Conservation (phyloP, 805 yeast species). For the Schizosaccharomyces lindneri region DNA sequence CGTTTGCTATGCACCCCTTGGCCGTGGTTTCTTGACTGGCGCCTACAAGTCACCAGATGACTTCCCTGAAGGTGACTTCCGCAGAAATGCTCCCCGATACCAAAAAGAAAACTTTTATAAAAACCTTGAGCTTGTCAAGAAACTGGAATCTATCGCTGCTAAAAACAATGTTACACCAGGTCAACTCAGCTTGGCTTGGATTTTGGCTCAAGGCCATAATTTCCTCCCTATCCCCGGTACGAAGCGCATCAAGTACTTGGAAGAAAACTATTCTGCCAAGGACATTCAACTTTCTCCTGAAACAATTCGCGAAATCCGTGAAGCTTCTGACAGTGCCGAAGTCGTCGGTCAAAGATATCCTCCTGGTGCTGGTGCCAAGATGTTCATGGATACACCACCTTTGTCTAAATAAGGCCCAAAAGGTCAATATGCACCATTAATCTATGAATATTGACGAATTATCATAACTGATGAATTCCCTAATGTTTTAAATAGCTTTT, state of each 20-base stretch:
- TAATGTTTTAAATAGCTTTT: no score
- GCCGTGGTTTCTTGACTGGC: slow-evolving; percentile 59
- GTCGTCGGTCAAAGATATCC: slow-evolving; percentile 6
- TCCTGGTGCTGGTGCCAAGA: neutral
- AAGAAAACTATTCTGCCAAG: slow-evolving; percentile 25
- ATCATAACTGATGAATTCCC: no score
- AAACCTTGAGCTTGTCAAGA: slow-evolving; percentile 26
- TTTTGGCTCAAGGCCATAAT: slow-evolving; percentile 19
- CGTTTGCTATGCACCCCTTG: slow-evolving; percentile 63
- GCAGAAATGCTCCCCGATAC: slow-evolving; percentile 31
- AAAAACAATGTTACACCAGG: slow-evolving; percentile 26
- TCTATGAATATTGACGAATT: no score
- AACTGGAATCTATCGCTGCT: slow-evolving; percentile 26
- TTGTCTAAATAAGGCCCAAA: neutral
- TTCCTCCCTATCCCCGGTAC: slow-evolving; percentile 68
- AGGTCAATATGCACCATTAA: no score
- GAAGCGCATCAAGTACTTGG: slow-evolving; percentile 31
- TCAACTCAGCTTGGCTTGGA: slow-evolving; percentile 51
- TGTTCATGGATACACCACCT: neutral
- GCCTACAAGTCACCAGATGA: slow-evolving; percentile 21
- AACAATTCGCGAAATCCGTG: slow-evolving; percentile 5
- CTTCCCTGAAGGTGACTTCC: slow-evolving; percentile 23
- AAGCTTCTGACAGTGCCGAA: slow-evolving; percentile 5
- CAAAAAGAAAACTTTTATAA: slow-evolving; percentile 27
- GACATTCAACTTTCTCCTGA: slow-evolving; percentile 4